A percentile compares a stretch with the other conserved stretches of the same genome.
Conservation (phyloP, 805 yeast species). For the Candida coquimbonensis region DNA sequence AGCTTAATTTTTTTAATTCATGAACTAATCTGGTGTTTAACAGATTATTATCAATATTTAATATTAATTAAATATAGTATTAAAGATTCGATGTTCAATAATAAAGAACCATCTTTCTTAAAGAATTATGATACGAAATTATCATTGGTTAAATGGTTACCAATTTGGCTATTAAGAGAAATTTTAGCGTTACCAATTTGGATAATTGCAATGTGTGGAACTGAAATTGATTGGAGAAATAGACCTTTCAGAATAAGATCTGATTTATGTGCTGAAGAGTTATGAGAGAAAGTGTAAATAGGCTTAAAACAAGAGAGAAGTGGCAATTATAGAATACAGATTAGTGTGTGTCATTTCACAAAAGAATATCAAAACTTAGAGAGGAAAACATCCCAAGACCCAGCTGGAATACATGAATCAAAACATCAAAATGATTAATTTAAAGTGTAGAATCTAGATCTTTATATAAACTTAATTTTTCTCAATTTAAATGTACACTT, state of each 20-base stretch:
- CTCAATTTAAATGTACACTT: too few species aligned
- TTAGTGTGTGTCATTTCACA: too few species aligned
- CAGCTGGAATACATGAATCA: too few species aligned
- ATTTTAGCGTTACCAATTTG: constrained; percentile 75
- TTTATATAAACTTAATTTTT: too few species aligned
- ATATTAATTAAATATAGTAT: constrained; percentile 29
- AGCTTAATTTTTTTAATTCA: constrained; percentile 41
- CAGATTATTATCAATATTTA: constrained; percentile 57
- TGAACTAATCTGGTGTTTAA: constrained; percentile 51
- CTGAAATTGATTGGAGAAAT: constrained; percentile 73
- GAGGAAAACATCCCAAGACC: too few species aligned
- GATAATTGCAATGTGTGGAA: constrained; percentile 74
- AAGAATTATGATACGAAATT: constrained; percentile 17
- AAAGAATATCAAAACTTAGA: too few species aligned
- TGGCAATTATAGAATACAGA: too few species aligned
- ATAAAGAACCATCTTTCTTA: constrained; percentile 25
- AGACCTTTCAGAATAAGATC: constrained; percentile 64
- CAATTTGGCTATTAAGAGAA: constrained; percentile 66
- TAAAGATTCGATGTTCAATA: constrained; percentile 13
- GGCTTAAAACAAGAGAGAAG: too few species aligned
- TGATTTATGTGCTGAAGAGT: constrained; percentile 69
- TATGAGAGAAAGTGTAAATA: neutral
- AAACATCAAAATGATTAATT: too few species aligned
- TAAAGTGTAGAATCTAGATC: too few species aligned
- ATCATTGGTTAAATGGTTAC: constrained; percentile 20